These are phyloP conservation scores for Blastomyces gilchristii DNA, from an alignment of 2,329 filamentous ascomycete species.

Conservation along the genomic window DNA sequence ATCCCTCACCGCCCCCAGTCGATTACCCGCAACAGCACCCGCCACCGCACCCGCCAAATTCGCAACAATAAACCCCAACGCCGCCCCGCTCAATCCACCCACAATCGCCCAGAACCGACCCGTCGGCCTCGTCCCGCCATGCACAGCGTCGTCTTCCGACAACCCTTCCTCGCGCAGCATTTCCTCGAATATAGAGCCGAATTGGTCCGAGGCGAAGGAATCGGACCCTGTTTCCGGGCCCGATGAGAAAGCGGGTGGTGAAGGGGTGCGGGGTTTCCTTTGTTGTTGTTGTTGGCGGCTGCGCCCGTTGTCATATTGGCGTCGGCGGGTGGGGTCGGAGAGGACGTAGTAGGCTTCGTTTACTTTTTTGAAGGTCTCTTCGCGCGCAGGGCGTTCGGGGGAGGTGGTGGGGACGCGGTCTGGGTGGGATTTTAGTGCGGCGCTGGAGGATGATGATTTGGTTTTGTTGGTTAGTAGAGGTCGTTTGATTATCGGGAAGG, in stretches of 20 bases:
- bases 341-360: slow-evolving; percentile 92
- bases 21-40: slow-evolving; percentile 83
- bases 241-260: slow-evolving; percentile 6
- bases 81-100: slow-evolving; percentile 76
- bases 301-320: slow-evolving; percentile 73
- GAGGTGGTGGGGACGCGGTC: slow-evolving; percentile 79
- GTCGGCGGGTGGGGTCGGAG: slow-evolving; percentile 63
- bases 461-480: too few relatives aligned
- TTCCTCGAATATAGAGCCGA: slow-evolving; percentile 78
- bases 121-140: slow-evolving; percentile 45
- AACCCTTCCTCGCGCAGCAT: slow-evolving; percentile 81
- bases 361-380: slow-evolving; percentile 79
- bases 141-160: slow-evolving; percentile 55
- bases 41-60: slow-evolving; percentile 84
- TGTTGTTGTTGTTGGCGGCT: slow-evolving; percentile 27
- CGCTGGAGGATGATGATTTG: slow-evolving; percentile 39
- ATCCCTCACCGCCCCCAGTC: slow-evolving; percentile 81
- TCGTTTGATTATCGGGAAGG: too few relatives aligned
- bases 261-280: not conserved
- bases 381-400: slow-evolving; percentile 70
- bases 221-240: slow-evolving; percentile 17
- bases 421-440: slow-evolving; percentile 83
- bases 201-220: slow-evolving; percentile 62
- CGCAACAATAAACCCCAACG: slow-evolving; percentile 87
- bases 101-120: slow-evolving; percentile 74